phyloP scores from a whole-genome alignment of 306 rosid genomes.

The Cajanus cajan region DNA sequence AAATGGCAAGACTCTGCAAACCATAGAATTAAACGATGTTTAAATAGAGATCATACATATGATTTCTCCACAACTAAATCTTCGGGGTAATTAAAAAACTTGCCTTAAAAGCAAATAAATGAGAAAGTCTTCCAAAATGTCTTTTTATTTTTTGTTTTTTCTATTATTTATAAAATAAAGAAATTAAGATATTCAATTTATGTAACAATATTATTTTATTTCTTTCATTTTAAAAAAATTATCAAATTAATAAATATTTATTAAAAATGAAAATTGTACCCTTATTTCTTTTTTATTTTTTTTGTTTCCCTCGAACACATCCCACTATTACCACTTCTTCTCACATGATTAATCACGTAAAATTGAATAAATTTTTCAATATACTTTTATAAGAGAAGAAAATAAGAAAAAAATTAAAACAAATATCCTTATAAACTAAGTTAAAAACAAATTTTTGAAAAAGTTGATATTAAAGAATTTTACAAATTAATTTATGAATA shows the following conservation, averaged over 20 bases:
- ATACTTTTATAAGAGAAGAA: too few relatives aligned
- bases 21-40: background rate
- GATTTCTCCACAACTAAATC: background rate
- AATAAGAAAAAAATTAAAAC: too few relatives aligned
- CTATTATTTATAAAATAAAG: background rate
- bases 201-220: background rate
- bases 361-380: too few relatives aligned
- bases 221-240: background rate
- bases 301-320: background rate
- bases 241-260: background rate
- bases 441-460: too few relatives aligned
- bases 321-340: background rate
- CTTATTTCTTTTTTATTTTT: too few relatives aligned
- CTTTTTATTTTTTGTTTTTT: too few relatives aligned
- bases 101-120: background rate
- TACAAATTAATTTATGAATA: too few relatives aligned
- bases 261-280: background rate
- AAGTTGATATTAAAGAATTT: too few relatives aligned
- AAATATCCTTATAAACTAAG: too few relatives aligned
- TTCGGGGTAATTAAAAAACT: background rate
- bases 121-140: too few relatives aligned
- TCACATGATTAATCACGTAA: background rate
- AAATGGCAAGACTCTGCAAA: slow-evolving; percentile 48
- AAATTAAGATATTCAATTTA: background rate
- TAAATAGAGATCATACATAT: background rate